A percentile compares a stretch with the other conserved stretches of the same genome.
Evolutionary conservation across 139 green algal genomes (phyloP).

Genomic region (Nannochloris sp.): DNA sequence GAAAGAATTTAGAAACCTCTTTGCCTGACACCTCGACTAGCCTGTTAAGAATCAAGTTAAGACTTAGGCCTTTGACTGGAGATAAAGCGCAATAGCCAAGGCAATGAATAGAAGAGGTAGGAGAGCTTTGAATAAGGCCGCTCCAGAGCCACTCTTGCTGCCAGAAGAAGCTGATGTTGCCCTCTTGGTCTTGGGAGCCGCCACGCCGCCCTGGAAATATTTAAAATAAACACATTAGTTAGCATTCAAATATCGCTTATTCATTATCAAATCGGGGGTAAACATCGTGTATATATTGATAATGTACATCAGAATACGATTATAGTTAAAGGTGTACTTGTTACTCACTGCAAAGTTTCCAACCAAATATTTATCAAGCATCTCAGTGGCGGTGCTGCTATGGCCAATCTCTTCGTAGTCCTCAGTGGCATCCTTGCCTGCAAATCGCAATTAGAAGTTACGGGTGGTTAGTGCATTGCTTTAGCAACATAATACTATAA

Average conservation of each 20-base stretch:
- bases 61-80: conserved; percentile 2
- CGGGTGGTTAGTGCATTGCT: no score
- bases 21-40: no score
- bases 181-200: neutral
- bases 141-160: conserved; percentile 17
- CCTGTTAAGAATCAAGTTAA: no score
- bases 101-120: conserved; percentile 29
- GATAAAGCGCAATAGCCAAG: conserved; percentile 1
- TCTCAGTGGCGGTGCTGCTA: conserved; percentile 66
- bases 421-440: conserved; percentile 78
- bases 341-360: conserved; percentile 56
- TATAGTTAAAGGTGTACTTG: neutral
- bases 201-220: conserved; percentile 14
- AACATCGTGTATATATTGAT: neutral
- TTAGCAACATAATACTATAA: no score
- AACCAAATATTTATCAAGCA: conserved; percentile 72
- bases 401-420: conserved; percentile 91
- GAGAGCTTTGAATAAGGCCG: conserved; percentile 20
- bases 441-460: neutral
- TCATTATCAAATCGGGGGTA: neutral
- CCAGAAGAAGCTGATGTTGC: neutral
- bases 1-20: no score
- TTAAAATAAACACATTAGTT: neutral
- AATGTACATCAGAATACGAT: neutral
- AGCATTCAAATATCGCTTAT: neutral